Evolutionary conservation across 2,329 filamentous ascomycete genomes (phyloP), one percentile per base, ranked within the genome.

Genomic region (Phaeosphaeria sp.): DNA sequence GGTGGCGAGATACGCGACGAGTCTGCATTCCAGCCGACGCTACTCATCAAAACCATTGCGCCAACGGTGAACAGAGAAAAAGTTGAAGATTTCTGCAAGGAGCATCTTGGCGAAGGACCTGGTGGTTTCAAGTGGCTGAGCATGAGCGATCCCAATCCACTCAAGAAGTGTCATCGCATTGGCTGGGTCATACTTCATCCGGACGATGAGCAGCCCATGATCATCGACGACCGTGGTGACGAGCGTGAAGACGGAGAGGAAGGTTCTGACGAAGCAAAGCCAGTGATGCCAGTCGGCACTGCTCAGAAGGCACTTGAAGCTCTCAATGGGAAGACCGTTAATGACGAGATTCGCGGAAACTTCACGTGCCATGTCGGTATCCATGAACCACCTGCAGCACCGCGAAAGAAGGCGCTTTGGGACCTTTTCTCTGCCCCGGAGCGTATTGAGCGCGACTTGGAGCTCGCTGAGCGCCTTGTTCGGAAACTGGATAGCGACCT

Each of bases 321-420:
- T n/a, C 90, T 99, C 68, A 98, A 99, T 71, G 92, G 93, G 66
- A 98, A 99, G 82, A 97, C 93, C 0, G 96, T 99, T 60, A 92
- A 96, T 71, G 95, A 99, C 72, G 90, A 96, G 65, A 89, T 90
- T 48, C 90, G 94, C 51, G 95, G 95, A 42, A 95, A 99, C 75
- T 99, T 99, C 76, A 94, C 94, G 27, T 97, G 95, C 73, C 95
- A 99, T 72, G 95, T 98, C 50, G 95, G 95, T 58, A 91, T 99
- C 21, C 95, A 99, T 78, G 93, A 93, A 60, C 93, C 95, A 3
- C 93, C 94, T 2, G 85, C 85, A 39, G 89, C 92, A 55, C 91
- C 93, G 1, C 85, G 94, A 54, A 97, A 97, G 83, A 98, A 98
- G 81, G 94, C 94, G 0, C 81, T 98, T 2, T 98, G 94, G 94